These are phyloP conservation scores for Xylaria polymorpha DNA, from an alignment of 2,329 filamentous ascomycete genomes.

Conservation along the genomic window DNA sequence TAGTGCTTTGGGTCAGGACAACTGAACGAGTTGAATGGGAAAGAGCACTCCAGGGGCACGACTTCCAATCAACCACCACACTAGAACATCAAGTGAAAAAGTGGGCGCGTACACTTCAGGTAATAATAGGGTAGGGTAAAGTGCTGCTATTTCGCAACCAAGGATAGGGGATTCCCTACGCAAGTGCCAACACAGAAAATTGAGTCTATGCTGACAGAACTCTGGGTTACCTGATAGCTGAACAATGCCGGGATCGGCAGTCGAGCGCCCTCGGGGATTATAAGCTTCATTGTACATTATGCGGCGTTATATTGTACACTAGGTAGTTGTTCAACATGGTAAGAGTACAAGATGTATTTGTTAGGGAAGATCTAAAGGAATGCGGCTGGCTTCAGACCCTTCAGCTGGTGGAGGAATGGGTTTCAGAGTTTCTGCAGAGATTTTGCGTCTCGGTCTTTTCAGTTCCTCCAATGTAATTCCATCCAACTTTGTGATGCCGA, in stretches of 20 bases:
- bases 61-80: background rate
- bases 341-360: background rate
- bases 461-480: constrained; percentile 85
- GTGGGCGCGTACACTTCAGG: background rate
- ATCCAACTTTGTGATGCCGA: constrained; percentile 91
- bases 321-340: constrained; percentile 23
- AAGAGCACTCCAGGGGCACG: constrained; percentile 24
- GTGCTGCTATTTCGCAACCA: background rate
- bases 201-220: background rate
- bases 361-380: constrained; percentile 44
- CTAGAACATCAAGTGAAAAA: background rate
- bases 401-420: constrained; percentile 37
- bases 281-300: constrained; percentile 24
- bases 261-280: background rate
- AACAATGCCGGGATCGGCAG: background rate
- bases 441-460: constrained; percentile 79
- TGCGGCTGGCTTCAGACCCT: constrained; percentile 35
- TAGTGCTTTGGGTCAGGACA: background rate
- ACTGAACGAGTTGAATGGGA: constrained; percentile 5
- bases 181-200: background rate
- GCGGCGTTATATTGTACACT: constrained; percentile 22
- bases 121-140: too few relatives aligned
- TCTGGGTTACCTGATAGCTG: background rate
- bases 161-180: background rate
- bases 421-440: constrained; percentile 59